Evolutionary conservation across 306 rosid species (phyloP), one percentile per base, ranked within the genome.

Genomic region (Hippophae rhamnoides): DNA sequence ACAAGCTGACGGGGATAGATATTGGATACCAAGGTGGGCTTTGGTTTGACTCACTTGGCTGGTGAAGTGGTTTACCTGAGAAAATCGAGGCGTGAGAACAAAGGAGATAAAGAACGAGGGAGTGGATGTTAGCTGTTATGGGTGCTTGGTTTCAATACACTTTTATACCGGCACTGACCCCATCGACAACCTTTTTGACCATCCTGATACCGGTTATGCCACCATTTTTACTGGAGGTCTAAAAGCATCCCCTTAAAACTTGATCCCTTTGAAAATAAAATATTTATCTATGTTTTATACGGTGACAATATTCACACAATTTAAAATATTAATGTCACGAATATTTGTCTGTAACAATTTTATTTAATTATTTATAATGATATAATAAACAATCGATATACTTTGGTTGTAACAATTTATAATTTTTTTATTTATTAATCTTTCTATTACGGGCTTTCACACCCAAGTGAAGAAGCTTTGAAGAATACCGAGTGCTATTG

Each of bases 81-180:
- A 84, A 84, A 69, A 3, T 84, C 47, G 78, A 81, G 76, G 92
- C 81, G 71, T 84, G 75, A 81, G 92, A 69, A 84, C 92, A 8
- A 84, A 84, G 61, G 92, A 84, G 83, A 83, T 84, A 5, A 84
- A 84, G 79, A 84, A 84, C 43, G 92, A 87, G 3, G 65, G 92
- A 26, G 14, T 84, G 69, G 92, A 84, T 84, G 92, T 76, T 84
- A 81, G 92, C 92, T 40, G 87, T 84, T 51, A 81, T 84, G 69
- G 92, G 92, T 14, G 92, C 92, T 6, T 84, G 92, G 92, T 84
- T 84, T 58, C 92, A 84, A 71, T n/a, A n/a, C 92, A 84, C 69
- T 78, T 81, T 10, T 84, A 84, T 72, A 84, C 92, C 0, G 85
- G 90, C 50, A 74, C 86, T 18, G 90, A 90, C 55, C 88, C 90